Base-by-base conservation (phyloP, 176 grass and related monocot species). In the Bonia amplexicaulis region DNA sequence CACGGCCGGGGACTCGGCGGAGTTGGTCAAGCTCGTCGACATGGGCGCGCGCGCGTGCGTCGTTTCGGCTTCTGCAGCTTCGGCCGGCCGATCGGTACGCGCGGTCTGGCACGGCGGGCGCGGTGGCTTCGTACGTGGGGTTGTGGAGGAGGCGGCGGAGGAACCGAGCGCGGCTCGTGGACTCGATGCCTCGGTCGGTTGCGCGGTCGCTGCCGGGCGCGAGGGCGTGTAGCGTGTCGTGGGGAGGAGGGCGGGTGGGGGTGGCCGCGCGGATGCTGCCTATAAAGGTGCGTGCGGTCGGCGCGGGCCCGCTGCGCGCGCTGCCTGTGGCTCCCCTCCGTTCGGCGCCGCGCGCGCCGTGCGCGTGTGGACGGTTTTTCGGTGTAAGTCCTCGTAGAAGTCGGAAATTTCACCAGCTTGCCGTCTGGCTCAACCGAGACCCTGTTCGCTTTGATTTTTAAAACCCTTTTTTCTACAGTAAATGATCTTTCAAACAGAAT, bases 271-370 rank as follows among this genome's bases (percentile, higher is more conserved):
- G 26, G 87, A 47, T 67, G 82, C 77, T 75, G 67, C 80, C 69
- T 90, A 90, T 90, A 90, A 90, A 90, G 89, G 79, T 46, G 75
- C 74, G 80, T 51, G 70, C 60, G 85, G 85, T 67, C 78, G 85
- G 77, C 35, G 77, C 12, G 85, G 84, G 54, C 14, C 66, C 74
- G 19, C 67, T 12, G 67, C 65, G 48, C 29, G 31, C 47, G 19
- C 53, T 55, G 53, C 51, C 51, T 37, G 35, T 37, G 2, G 35
- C 35, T 33, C 35, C 35, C 35, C 51, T 19, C 51, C 51, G 51
- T 53, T 7, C 17, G 51, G 51, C 7, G 51, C 6, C 49, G 16
- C 58, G 71, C 72, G 76, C 44, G 35, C 35, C 60, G 62, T 3
- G 49, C 78, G 75, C 67, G 76, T 52, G 76, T 29, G 44, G 69